Evolutionary conservation across 805 yeast species (phyloP).

Genomic region (Yarrowia sp.): DNA sequence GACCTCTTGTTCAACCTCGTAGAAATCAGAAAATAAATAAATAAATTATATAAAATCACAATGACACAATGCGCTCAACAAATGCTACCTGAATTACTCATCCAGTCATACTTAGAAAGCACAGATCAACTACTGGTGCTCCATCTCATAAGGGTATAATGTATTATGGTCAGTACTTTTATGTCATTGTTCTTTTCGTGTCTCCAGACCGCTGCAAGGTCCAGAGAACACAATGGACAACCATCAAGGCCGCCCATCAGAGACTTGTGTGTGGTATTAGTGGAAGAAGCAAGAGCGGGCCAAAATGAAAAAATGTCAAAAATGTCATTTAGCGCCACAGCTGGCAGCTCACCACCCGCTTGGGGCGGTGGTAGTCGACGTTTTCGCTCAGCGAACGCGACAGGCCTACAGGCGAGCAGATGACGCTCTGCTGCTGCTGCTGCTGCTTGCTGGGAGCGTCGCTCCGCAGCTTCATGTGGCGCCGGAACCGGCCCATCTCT

Average conservation of each 20-base stretch:
- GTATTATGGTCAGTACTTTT: constrained; percentile 21
- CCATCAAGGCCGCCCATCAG: constrained; percentile 14
- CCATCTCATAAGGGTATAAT: background rate
- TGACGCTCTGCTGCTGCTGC: background rate
- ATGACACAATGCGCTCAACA: no score
- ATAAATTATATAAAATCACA: no score
- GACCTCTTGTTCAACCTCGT: no score
- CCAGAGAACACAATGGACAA: background rate
- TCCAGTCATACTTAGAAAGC: no score
- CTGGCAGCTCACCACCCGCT: constrained; percentile 23
- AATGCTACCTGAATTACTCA: no score
- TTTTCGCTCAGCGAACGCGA: constrained; percentile 25
- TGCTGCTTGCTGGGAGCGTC: background rate
- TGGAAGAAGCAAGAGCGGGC: background rate
- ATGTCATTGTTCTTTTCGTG: background rate
- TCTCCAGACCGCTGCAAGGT: background rate
- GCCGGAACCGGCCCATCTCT: constrained; percentile 52
- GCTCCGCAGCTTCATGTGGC: constrained; percentile 38
- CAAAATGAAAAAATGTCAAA: no score
- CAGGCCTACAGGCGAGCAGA: constrained; percentile 13
- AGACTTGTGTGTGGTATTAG: background rate
- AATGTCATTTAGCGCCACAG: constrained; percentile 15
- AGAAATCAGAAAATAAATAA: no score
- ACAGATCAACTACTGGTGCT: no score
- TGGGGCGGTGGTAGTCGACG: constrained; percentile 18